phyloP scores from a whole-genome alignment of 2,329 filamentous ascomycete genomes.

The Nemania sp. region DNA sequence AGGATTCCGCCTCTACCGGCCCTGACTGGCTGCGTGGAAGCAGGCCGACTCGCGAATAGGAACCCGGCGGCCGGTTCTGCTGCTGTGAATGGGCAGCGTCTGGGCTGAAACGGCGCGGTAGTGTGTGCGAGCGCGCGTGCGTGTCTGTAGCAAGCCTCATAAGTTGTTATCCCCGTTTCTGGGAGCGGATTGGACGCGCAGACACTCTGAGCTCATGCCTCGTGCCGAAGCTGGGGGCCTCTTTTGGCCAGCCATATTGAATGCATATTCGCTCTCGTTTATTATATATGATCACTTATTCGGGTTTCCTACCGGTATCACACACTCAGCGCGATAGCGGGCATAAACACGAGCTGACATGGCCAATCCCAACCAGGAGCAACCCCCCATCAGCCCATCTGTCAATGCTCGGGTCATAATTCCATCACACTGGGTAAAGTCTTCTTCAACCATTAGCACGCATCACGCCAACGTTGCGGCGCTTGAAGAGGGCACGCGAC shows the following conservation, averaged over 20 bases:
- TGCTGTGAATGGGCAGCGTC: slow-evolving; percentile 18
- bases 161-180: background rate
- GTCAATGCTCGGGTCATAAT: slow-evolving; percentile 4
- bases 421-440: slow-evolving; percentile 6
- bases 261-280: slow-evolving; percentile 11
- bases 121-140: slow-evolving; percentile 15
- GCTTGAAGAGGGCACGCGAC: slow-evolving; percentile 9
- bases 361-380: slow-evolving; percentile 18
- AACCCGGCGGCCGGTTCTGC: background rate
- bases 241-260: slow-evolving; percentile 10
- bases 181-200: background rate
- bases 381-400: slow-evolving; percentile 20
- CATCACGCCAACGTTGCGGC: slow-evolving; percentile 2
- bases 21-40: slow-evolving; percentile 18
- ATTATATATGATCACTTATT: slow-evolving; percentile 2
- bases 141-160: slow-evolving; percentile 10
- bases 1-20: slow-evolving; percentile 8
- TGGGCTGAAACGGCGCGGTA: slow-evolving; percentile 17
- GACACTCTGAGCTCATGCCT: slow-evolving; percentile 2
- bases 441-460: slow-evolving; percentile 11
- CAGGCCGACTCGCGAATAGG: slow-evolving; percentile 18
- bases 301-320: slow-evolving; percentile 3
- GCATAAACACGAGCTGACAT: background rate
- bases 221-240: slow-evolving; percentile 18
- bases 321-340: slow-evolving; percentile 3